A percentile compares a stretch with the other conserved stretches of the same genome.
Evolutionary conservation across 1,284 basidiomycete species (phyloP).

Genomic region (Kalmanozyma brasiliensis): DNA sequence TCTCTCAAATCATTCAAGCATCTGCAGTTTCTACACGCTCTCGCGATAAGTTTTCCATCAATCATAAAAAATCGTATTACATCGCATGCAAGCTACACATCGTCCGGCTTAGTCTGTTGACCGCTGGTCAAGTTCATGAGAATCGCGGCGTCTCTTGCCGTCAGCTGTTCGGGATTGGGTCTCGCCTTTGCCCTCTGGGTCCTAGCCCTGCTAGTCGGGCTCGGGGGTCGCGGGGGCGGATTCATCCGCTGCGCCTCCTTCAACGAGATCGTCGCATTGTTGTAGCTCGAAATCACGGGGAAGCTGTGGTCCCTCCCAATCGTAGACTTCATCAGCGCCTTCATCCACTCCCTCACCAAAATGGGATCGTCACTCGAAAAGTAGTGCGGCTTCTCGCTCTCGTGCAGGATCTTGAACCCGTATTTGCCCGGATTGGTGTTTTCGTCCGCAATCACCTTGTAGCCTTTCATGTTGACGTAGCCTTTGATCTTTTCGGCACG

Average conservation of each 20-base stretch:
- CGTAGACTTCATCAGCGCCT: constrained; percentile 98
- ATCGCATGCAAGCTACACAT: constrained; percentile 1
- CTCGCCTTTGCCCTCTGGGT: constrained; percentile 87
- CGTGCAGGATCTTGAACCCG: constrained; percentile 93
- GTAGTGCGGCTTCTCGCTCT: constrained; percentile 84
- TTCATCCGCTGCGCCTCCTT: constrained; percentile 95
- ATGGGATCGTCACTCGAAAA: constrained; percentile 90
- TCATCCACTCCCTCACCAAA: constrained; percentile 96
- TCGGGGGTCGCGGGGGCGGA: constrained; percentile 91
- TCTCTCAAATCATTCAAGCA: neutral
- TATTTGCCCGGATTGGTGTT: constrained; percentile 90
- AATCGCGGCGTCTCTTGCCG: constrained; percentile 71
- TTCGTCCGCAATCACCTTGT: constrained; percentile 92
- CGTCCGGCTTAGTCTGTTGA: constrained; percentile 24
- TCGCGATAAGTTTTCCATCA: too few species aligned
- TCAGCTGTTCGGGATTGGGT: constrained; percentile 89
- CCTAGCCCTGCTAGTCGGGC: constrained; percentile 84
- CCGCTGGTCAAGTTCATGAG: constrained; percentile 60
- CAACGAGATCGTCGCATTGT: constrained; percentile 94
- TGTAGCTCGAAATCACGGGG: constrained; percentile 94
- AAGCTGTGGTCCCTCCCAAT: constrained; percentile 76
- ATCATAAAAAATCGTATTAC: too few species aligned
- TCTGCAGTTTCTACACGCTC: too few species aligned
- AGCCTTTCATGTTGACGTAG: constrained; percentile 89
- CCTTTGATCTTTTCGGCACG: constrained; percentile 80